Percentiles rank a stretch among this genome's conserved stretches.
Conservation (phyloP, 75 land plant species). For the Azolla pinnata region DNA sequence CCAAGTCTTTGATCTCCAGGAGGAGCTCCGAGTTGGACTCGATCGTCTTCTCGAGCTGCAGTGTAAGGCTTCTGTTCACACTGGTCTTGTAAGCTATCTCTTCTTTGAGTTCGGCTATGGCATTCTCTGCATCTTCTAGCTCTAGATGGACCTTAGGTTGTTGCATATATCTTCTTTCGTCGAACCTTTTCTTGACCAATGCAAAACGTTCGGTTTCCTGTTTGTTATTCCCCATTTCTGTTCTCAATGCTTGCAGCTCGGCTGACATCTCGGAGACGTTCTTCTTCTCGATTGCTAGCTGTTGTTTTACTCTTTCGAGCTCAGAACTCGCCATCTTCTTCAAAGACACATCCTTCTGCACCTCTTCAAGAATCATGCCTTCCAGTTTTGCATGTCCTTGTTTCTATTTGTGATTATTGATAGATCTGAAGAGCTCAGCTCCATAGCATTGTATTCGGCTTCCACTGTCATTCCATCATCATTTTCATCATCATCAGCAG, state of each 20-base stretch:
- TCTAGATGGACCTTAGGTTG: neutral
- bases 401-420: too few relatives aligned
- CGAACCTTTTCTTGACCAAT: too few relatives aligned
- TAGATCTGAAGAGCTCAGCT: too few relatives aligned
- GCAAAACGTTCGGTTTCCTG: too few relatives aligned
- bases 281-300: neutral
- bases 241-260: neutral
- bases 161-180: constrained; percentile 1
- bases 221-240: constrained; percentile 1
- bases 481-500: too few relatives aligned
- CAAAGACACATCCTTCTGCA: constrained; percentile 4
- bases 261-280: neutral
- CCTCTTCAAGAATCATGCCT: constrained; percentile 2
- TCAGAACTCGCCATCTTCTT: neutral
- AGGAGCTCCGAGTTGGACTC: constrained; percentile 74
- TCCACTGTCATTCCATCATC: too few relatives aligned
- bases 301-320: neutral
- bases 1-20: constrained; percentile 67
- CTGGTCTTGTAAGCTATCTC: constrained; percentile 62
- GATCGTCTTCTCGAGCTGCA: constrained; percentile 83
- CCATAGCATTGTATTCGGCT: too few relatives aligned
- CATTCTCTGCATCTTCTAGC: constrained; percentile 5
- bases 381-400: too few relatives aligned
- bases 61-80: constrained; percentile 44
- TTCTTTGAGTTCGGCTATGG: constrained; percentile 59